A percentile compares a stretch with the other conserved stretches of the same genome.
Evolutionary conservation across 768 basidiomycete genomes (phyloP).

Genomic region (Tremella fuciformis): DNA sequence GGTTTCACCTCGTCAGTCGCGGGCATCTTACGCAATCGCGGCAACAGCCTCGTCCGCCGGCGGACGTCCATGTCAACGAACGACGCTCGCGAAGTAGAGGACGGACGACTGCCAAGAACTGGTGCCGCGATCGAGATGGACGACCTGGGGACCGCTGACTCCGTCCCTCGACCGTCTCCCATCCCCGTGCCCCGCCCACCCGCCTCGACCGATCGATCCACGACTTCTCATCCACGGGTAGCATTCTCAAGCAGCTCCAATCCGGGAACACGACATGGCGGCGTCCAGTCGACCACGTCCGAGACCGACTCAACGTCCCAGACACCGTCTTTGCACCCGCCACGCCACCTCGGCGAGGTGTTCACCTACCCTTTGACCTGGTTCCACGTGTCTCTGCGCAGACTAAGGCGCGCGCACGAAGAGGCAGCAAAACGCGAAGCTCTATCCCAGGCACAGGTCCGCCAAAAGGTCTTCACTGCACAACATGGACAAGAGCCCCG

Average conservation of each 20-base stretch:
- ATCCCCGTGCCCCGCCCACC: too few species aligned
- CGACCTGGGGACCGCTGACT: background rate
- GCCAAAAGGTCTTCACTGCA: slow-evolving; percentile 24
- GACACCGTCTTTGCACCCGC: slow-evolving; percentile 44
- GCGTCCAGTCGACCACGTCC: slow-evolving; percentile 26
- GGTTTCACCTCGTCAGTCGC: slow-evolving; percentile 36
- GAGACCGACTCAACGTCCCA: slow-evolving; percentile 41
- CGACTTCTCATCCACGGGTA: too few species aligned
- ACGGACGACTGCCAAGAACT: slow-evolving; percentile 8
- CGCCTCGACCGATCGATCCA: too few species aligned
- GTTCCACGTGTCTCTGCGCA: slow-evolving; percentile 40
- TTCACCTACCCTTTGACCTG: slow-evolving; percentile 44
- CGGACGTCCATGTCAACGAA: slow-evolving; percentile 7
- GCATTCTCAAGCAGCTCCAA: too few species aligned
- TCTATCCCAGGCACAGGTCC: slow-evolving; percentile 32
- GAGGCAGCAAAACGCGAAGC: slow-evolving; percentile 45
- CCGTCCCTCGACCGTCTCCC: too few species aligned
- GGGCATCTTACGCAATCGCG: slow-evolving; percentile 32
- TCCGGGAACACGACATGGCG: slow-evolving; percentile 2
- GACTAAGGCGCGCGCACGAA: slow-evolving; percentile 45
- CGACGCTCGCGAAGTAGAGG: slow-evolving; percentile 20
- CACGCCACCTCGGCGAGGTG: slow-evolving; percentile 33
- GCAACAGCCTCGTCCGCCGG: slow-evolving; percentile 21
- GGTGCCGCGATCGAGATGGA: slow-evolving; percentile 16
- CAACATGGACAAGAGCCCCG: background rate